A percentile compares a stretch with the other conserved stretches of the same genome.
Evolutionary conservation across 108 stramenopile species (phyloP).

Genomic region (Cyclotella baltica): DNA sequence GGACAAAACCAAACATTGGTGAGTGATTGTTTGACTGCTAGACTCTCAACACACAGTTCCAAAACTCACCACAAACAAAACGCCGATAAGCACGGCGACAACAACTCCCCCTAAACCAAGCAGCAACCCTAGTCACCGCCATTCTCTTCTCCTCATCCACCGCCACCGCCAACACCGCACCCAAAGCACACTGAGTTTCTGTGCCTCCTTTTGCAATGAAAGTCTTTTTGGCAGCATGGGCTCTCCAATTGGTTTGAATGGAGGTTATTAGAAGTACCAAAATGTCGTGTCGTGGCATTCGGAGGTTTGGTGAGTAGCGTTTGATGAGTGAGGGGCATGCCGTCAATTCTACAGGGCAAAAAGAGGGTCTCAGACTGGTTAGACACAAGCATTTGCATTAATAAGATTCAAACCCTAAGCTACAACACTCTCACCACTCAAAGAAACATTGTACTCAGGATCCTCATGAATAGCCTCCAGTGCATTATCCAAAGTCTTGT

Average conservation of each 20-base stretch:
- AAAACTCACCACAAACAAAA: too few relatives aligned
- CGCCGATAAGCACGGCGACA: too few relatives aligned
- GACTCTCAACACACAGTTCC: too few relatives aligned
- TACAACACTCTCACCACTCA: background rate
- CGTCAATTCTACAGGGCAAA: background rate
- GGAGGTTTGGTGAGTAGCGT: background rate
- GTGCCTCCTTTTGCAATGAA: background rate
- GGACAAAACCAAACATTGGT: background rate
- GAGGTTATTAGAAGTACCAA: background rate
- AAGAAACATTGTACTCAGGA: background rate
- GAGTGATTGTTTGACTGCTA: background rate
- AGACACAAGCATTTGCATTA: too few relatives aligned
- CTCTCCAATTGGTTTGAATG: background rate
- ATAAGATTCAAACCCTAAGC: too few relatives aligned
- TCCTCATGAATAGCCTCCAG: background rate
- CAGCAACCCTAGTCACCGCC: too few relatives aligned
- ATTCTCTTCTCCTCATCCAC: too few relatives aligned
- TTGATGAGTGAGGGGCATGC: background rate
- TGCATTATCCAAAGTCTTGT: background rate
- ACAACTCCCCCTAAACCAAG: too few relatives aligned
- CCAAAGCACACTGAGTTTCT: background rate
- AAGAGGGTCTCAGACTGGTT: background rate
- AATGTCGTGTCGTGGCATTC: background rate
- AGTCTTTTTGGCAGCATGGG: background rate
- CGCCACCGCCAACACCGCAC: too few relatives aligned